Percentiles rank a stretch among this genome's conserved stretches.
Evolutionary conservation across 495 filamentous ascomycete species (phyloP).

Genomic region (Tuber melanosporum): DNA sequence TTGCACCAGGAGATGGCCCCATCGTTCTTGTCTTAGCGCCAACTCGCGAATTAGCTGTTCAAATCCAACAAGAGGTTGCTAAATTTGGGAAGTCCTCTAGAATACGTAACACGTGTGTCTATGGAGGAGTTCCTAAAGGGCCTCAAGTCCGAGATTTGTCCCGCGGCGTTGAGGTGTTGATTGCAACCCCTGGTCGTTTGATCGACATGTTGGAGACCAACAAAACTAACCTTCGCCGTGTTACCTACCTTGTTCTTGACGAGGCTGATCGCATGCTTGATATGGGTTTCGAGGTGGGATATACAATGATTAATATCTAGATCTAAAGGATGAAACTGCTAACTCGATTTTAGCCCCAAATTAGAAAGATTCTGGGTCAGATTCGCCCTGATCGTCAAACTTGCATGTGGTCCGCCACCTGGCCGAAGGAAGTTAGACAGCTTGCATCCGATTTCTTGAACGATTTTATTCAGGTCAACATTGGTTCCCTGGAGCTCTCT

Average conservation of each 20-base stretch:
- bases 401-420: conserved; percentile 99
- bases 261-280: conserved; percentile 88
- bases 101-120: conserved; percentile 98
- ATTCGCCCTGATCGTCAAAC: conserved; percentile 98
- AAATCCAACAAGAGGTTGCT: conserved; percentile 90
- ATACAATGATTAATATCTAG: conserved; percentile 45
- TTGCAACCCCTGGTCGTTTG: conserved; percentile 92
- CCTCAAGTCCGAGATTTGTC: conserved; percentile 90
- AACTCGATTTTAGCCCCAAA: conserved; percentile 25
- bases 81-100: conserved; percentile 98
- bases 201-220: conserved; percentile 98
- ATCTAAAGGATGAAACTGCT: conserved; percentile 64
- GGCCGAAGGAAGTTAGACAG: conserved; percentile 97
- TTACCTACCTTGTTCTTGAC: conserved; percentile 88
- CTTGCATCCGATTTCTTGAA: conserved; percentile 90
- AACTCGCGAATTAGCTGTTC: conserved; percentile 93
- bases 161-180: conserved; percentile 80
- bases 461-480: conserved; percentile 98
- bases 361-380: conserved; percentile 64
- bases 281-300: conserved; percentile 71
- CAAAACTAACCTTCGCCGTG: conserved; percentile 95
- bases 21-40: conserved; percentile 94
- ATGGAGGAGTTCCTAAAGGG: conserved; percentile 96
- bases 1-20: conserved; percentile 92
- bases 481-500: conserved; percentile 91